A percentile compares a stretch with the other conserved stretches of the same genome.
These are phyloP conservation scores for Roridomyces roridus DNA, from an alignment of 768 basidiomycete genomes.

Conservation along the genomic window DNA sequence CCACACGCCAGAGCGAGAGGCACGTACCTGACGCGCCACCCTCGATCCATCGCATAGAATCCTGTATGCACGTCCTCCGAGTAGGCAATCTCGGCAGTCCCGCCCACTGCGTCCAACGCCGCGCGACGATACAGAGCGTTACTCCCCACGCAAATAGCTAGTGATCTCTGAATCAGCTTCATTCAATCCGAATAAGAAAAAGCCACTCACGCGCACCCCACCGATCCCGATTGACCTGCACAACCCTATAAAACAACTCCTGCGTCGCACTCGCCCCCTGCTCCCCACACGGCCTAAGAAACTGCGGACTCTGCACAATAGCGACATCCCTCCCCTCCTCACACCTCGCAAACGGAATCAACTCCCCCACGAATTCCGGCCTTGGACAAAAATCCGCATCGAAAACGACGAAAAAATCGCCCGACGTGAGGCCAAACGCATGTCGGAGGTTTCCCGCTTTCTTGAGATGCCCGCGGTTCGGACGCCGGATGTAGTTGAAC, in stretches of 20 bases:
- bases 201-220: background rate
- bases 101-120: background rate
- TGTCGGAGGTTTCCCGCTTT: no score
- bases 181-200: background rate
- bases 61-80: background rate
- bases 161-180: background rate
- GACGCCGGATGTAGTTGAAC: no score
- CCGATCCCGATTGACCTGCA: background rate
- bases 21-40: background rate
- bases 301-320: background rate
- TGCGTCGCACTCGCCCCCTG: background rate
- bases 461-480: no score
- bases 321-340: no score
- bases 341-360: no score
- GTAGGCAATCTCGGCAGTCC: background rate
- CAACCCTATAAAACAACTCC: background rate
- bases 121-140: background rate
- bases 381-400: no score
- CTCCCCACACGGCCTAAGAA: background rate
- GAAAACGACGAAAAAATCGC: no score
- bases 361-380: no score
- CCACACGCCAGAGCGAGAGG: background rate
- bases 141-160: background rate
- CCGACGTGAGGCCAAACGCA: no score
- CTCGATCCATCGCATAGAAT: background rate